Evolutionary conservation across 495 filamentous ascomycete genomes (phyloP), one percentile per base, ranked within the genome.

Genomic region (Talaromyces trachyspermus): DNA sequence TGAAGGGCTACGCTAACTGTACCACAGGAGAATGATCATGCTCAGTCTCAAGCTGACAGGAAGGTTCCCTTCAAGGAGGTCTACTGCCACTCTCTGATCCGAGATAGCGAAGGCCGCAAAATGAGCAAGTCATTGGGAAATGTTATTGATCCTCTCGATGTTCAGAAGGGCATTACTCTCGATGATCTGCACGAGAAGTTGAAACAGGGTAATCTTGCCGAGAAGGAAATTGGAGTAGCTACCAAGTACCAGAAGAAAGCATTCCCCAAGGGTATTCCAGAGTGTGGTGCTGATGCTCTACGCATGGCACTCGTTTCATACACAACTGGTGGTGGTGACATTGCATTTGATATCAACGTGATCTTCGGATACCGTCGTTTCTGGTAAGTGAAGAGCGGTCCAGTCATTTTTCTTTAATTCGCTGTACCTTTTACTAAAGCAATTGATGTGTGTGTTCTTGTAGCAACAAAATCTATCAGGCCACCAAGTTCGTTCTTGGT

Each of bases 401-500:
- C 39, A 6, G 3, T 26, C 12, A 42, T 25, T 1, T 4, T 24
- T 0, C 0, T 24, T 17, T 0, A 26, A 11, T 42, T 8, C 19
- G 1, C 39, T 42, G 4, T 25, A 4, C 12, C 2, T 7, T 6
- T 15, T 14, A 26, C n/a, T n/a, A n/a, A n/a, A n/a, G n/a, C n/a
- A n/a, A n/a, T n/a, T n/a, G n/a, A n/a, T n/a, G n/a, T n/a, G n/a
- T n/a, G n/a, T n/a, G n/a, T n/a, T n/a, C n/a, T 30, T 30, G 12
- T 17, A 46, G 88, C 64, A 95, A 95, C 73, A 94, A 95, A 74
- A 86, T 95, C 53, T 94, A 88, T 70, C 85, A 91, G 65, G 88
- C 88, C 24, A 88, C 81, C 45, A 94, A 92, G 70, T 95, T 81
- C 57, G 86, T 89, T 7, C 73, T 92, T 49, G 85, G 88, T 48